A percentile compares a stretch with the other conserved stretches of the same genome.
Conservation (phyloP, 306 rosid species). For the Quercus variabilis region DNA sequence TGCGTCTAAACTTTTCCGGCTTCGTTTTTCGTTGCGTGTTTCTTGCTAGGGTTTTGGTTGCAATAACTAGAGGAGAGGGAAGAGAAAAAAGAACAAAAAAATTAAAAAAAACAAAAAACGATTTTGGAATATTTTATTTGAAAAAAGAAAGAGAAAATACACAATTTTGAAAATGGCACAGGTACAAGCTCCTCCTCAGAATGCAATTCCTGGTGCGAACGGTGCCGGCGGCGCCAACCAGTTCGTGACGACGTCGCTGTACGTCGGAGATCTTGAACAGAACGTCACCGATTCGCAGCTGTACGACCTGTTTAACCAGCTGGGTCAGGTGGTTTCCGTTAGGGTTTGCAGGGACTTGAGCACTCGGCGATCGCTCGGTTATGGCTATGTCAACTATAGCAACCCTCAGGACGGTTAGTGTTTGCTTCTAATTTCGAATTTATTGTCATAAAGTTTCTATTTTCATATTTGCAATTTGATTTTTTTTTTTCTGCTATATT, state of each 20-base stretch:
- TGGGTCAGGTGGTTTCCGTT: slow-evolving; percentile 94
- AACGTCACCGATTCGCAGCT: slow-evolving; percentile 90
- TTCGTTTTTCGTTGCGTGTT: slow-evolving; percentile 5
- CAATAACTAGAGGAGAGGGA: slow-evolving; percentile 98
- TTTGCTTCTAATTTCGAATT: neutral
- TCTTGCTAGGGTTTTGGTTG: slow-evolving; percentile 48
- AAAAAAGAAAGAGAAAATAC: too few relatives aligned
- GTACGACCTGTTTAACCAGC: slow-evolving; percentile 78
- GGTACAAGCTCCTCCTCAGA: slow-evolving; percentile 79
- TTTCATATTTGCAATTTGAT: neutral
- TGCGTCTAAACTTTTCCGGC: slow-evolving; percentile 8
- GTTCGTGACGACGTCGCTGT: slow-evolving; percentile 86
- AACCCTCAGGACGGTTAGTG: slow-evolving; percentile 76
- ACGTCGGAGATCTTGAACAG: slow-evolving; percentile 90
- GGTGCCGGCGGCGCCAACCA: slow-evolving; percentile 56
- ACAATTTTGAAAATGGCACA: slow-evolving; percentile 54
- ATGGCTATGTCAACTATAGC: slow-evolving; percentile 88
- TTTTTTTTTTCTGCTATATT: too few relatives aligned
- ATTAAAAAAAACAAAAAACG: neutral
- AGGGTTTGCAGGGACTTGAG: slow-evolving; percentile 97
- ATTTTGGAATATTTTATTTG: neutral
- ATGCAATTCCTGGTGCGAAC: slow-evolving; percentile 56
- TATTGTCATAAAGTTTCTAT: neutral
- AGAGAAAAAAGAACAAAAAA: slow-evolving; percentile 32
- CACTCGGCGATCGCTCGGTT: slow-evolving; percentile 86